Evolutionary conservation across 495 filamentous ascomycete species (phyloP).

Genomic region (Podospora sp.): DNA sequence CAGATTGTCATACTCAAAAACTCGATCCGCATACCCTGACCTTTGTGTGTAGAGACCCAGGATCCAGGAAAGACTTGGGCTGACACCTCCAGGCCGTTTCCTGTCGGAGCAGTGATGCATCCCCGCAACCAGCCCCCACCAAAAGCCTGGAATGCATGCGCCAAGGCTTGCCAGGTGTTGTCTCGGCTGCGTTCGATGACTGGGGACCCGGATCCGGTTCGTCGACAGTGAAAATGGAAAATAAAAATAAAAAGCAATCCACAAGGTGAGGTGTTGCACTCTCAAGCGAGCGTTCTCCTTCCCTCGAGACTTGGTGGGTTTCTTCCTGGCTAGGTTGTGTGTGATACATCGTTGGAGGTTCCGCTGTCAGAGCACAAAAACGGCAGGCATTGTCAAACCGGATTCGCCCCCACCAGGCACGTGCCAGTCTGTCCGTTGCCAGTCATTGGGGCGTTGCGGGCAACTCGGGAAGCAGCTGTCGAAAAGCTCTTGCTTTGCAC

Average conservation of each 20-base stretch:
- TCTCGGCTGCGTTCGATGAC: background rate
- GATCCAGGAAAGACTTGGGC: background rate
- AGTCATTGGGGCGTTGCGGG: background rate
- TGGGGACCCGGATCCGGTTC: background rate
- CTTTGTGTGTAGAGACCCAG: background rate
- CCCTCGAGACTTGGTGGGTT: background rate
- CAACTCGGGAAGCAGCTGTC: background rate
- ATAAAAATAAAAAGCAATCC: background rate
- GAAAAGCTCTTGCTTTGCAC: background rate
- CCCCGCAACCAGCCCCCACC: background rate
- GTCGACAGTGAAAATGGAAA: background rate
- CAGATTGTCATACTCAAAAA: conserved; percentile 4
- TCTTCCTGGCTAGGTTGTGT: background rate
- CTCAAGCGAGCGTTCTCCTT: no score
- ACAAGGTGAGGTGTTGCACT: no score
- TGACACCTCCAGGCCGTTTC: background rate
- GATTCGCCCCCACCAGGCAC: background rate
- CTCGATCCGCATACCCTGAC: no score
- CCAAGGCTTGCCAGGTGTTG: background rate
- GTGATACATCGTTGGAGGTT: background rate
- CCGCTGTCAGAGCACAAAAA: background rate
- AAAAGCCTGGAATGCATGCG: background rate
- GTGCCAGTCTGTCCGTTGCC: background rate
- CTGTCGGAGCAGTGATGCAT: background rate
- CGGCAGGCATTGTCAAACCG: background rate